Conservation (phyloP, 768 basidiomycete genomes). For the Russula abietina region DNA sequence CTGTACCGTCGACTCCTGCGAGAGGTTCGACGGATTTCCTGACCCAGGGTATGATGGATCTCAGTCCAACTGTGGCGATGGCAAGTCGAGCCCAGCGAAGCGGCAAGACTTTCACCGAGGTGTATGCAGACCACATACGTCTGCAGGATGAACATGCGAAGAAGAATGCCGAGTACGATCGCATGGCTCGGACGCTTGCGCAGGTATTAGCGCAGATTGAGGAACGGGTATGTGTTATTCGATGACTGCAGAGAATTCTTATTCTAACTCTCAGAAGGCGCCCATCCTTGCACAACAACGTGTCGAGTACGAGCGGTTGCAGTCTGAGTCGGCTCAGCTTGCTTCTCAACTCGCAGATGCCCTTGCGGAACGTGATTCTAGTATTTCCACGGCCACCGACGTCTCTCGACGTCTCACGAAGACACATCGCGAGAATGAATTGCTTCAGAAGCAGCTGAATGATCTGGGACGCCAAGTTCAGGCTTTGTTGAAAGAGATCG, state of each 20-base stretch:
- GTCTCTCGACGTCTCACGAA: conserved; percentile 32
- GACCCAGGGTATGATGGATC: conserved; percentile 54
- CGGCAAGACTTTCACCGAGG: conserved; percentile 89
- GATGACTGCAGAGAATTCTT: not conserved
- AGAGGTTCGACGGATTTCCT: conserved; percentile 39
- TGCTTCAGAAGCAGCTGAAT: conserved; percentile 23
- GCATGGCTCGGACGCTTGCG: conserved; percentile 76
- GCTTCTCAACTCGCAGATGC: conserved; percentile 73
- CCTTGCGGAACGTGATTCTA: conserved; percentile 67
- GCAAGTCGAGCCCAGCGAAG: conserved; percentile 73
- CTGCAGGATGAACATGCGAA: conserved; percentile 75
- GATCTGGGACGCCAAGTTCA: conserved; percentile 59
- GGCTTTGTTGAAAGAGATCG: conserved; percentile 67
- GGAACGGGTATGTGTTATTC: conserved; percentile 57
- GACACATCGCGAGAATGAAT: conserved; percentile 22
- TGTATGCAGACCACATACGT: conserved; percentile 85
- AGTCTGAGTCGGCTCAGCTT: conserved; percentile 73
- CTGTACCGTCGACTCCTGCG: conserved; percentile 44
- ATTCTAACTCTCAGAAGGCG: conserved; percentile 46
- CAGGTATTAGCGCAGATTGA: conserved; percentile 85
- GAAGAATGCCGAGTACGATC: conserved; percentile 76
- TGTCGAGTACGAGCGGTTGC: conserved; percentile 78
- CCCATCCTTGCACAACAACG: conserved; percentile 88
- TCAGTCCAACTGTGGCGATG: conserved; percentile 86
- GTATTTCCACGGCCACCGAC: conserved; percentile 50